Evolutionary conservation across 768 basidiomycete genomes (phyloP).

Genomic region (Mycena capillaripes): DNA sequence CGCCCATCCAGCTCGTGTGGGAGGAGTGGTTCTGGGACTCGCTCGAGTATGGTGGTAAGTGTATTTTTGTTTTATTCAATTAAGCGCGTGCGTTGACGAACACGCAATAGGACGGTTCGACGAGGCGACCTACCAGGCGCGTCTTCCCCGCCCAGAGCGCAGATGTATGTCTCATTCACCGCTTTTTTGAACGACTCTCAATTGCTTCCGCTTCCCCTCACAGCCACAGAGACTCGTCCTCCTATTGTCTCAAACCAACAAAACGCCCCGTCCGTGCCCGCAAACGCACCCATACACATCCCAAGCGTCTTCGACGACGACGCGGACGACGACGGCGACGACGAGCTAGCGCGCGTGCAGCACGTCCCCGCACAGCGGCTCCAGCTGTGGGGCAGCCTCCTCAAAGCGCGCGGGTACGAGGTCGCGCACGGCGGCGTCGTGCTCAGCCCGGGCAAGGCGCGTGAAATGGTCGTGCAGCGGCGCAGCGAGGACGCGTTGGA

Average conservation of each 20-base stretch:
- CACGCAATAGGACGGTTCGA: conserved; percentile 69
- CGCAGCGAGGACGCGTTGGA: conserved; percentile 20
- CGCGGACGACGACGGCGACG: conserved; percentile 51
- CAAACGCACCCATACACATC: background rate
- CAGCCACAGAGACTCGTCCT: conserved; percentile 42
- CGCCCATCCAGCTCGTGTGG: conserved; percentile 82
- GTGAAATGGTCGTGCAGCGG: conserved; percentile 33
- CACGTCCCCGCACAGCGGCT: conserved; percentile 75
- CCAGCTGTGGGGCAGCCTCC: conserved; percentile 79
- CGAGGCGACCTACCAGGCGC: conserved; percentile 71
- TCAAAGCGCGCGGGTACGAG: conserved; percentile 77
- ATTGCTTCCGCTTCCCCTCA: background rate
- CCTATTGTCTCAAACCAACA: conserved; percentile 23
- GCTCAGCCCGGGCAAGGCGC: conserved; percentile 69
- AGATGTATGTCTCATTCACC: conserved; percentile 42
- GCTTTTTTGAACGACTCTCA: background rate
- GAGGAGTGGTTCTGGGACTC: conserved; percentile 99
- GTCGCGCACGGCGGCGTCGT: conserved; percentile 70
- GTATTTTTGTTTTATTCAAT: conserved; percentile 21
- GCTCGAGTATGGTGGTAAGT: conserved; percentile 71
- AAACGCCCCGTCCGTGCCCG: background rate
- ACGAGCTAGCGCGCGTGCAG: conserved; percentile 63
- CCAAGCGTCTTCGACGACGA: conserved; percentile 35
- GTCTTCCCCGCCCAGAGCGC: conserved; percentile 72
- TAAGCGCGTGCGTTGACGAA: conserved; percentile 5